Conservation (phyloP, 805 yeast species). For the Saturnispora ahearnii region DNA sequence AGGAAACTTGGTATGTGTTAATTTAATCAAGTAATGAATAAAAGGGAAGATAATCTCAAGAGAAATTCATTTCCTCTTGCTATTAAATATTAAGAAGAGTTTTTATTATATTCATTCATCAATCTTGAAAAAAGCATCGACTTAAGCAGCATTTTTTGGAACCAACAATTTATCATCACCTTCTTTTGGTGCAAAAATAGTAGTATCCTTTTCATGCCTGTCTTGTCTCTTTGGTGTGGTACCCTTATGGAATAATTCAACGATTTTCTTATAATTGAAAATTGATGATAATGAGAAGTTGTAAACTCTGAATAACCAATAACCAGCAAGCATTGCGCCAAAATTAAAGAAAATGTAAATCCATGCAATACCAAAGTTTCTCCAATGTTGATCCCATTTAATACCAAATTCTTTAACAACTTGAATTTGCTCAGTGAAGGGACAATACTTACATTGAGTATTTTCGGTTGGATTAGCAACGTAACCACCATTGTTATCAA, state of each 20-base stretch:
- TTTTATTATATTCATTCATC: not conserved
- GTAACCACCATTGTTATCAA: constrained; percentile 44
- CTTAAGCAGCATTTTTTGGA: constrained; percentile 15
- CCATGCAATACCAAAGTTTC: constrained; percentile 56
- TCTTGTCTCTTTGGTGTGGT: constrained; percentile 32
- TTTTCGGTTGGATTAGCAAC: constrained; percentile 42
- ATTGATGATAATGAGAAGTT: constrained; percentile 27
- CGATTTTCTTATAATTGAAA: constrained; percentile 32
- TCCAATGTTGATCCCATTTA: constrained; percentile 46
- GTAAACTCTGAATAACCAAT: constrained; percentile 31
- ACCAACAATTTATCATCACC: constrained; percentile 31
- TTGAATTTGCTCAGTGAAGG: constrained; percentile 34
- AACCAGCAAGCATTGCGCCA: constrained; percentile 31
- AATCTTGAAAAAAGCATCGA: not conserved
- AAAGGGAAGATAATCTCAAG: not conserved
- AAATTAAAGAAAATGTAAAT: constrained; percentile 48
- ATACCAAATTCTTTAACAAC: constrained; percentile 37
- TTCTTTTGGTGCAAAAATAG: constrained; percentile 32
- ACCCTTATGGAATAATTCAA: constrained; percentile 12
- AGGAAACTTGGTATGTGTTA: too few species aligned
- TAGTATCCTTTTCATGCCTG: constrained; percentile 40
- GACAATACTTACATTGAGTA: constrained; percentile 41
- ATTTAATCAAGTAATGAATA: not conserved
- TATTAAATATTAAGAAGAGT: not conserved
- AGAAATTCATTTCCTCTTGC: not conserved